These are phyloP conservation scores for Scalesia atractyloides DNA, from an alignment of 129 eudicot species.

Conservation along the genomic window DNA sequence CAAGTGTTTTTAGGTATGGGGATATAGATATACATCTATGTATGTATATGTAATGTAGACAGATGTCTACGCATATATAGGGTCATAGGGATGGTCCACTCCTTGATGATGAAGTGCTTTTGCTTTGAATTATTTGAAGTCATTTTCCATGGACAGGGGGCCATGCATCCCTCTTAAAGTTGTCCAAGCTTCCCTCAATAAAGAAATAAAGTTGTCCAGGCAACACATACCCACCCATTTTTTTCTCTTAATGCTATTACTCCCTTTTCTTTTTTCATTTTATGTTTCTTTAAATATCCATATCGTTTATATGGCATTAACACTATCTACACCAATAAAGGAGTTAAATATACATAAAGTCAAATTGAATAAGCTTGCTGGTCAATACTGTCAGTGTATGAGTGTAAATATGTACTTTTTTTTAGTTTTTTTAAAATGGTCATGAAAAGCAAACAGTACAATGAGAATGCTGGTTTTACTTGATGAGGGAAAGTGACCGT, in stretches of 20 bases:
- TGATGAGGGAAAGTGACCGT: conserved; percentile 23
- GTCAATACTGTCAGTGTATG: neutral
- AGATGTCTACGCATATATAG: neutral
- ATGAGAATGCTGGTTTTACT: conserved; percentile 27
- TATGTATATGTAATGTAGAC: neutral
- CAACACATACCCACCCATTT: conserved; percentile 27
- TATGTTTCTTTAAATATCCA: neutral
- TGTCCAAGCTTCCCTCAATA: conserved; percentile 30
- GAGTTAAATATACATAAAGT: conserved; percentile 3
- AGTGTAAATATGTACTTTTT: neutral
- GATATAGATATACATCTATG: neutral
- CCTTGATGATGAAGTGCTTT: conserved; percentile 29
- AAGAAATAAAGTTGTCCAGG: conserved; percentile 38
- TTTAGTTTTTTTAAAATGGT: neutral
- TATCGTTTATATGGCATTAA: neutral
- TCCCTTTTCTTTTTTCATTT: conserved; percentile 16
- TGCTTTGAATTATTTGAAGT: conserved; percentile 40
- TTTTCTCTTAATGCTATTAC: conserved; percentile 24
- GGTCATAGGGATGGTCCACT: conserved; percentile 21
- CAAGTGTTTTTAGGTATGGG: conserved; percentile 1
- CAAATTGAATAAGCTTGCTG: conserved; percentile 9
- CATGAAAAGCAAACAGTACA: conserved; percentile 21
- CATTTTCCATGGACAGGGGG: conserved; percentile 43
- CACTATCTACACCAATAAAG: conserved; percentile 1
- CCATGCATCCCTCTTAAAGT: conserved; percentile 36